Percentiles rank a stretch among this genome's conserved stretches.
phyloP scores from a whole-genome alignment of 495 filamentous ascomycete genomes.

The Symbiotaphrina buchneri region DNA sequence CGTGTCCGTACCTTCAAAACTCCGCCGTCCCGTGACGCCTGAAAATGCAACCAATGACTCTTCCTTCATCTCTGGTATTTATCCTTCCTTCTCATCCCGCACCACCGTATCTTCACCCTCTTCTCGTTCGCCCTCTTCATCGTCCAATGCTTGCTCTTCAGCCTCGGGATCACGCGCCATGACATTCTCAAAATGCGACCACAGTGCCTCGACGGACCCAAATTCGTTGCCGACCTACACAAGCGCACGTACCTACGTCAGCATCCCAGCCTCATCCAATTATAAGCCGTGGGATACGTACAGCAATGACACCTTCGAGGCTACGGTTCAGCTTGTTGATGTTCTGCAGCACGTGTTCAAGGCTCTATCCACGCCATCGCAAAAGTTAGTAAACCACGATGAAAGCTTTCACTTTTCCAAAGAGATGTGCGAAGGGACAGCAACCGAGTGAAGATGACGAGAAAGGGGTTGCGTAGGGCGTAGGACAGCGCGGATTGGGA shows the following conservation, averaged over 20 bases:
- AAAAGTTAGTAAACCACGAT: background rate
- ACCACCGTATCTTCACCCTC: slow-evolving; percentile 1
- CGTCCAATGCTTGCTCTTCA: slow-evolving; percentile 7
- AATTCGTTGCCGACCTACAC: slow-evolving; percentile 84
- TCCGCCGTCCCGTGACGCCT: too few relatives aligned
- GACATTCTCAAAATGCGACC: slow-evolving; percentile 91
- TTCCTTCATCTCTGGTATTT: slow-evolving; percentile 3
- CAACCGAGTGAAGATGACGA: background rate
- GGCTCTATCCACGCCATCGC: slow-evolving; percentile 27
- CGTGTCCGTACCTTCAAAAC: too few relatives aligned
- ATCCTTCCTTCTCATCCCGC: background rate
- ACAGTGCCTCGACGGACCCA: slow-evolving; percentile 83
- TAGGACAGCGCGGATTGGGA: slow-evolving; percentile 1
- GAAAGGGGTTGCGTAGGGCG: background rate
- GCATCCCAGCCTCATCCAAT: background rate
- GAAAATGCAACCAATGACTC: too few relatives aligned
- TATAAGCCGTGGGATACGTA: slow-evolving; percentile 15
- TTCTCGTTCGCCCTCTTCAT: slow-evolving; percentile 7
- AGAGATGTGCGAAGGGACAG: slow-evolving; percentile 1
- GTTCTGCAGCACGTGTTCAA: slow-evolving; percentile 87
- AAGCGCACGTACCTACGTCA: background rate
- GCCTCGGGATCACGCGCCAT: slow-evolving; percentile 40
- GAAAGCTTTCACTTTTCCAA: background rate
- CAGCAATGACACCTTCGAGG: slow-evolving; percentile 78
- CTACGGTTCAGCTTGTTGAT: slow-evolving; percentile 89